Evolutionary conservation across 176 grass and related monocot species (phyloP).

Genomic region (Carex kokanica): DNA sequence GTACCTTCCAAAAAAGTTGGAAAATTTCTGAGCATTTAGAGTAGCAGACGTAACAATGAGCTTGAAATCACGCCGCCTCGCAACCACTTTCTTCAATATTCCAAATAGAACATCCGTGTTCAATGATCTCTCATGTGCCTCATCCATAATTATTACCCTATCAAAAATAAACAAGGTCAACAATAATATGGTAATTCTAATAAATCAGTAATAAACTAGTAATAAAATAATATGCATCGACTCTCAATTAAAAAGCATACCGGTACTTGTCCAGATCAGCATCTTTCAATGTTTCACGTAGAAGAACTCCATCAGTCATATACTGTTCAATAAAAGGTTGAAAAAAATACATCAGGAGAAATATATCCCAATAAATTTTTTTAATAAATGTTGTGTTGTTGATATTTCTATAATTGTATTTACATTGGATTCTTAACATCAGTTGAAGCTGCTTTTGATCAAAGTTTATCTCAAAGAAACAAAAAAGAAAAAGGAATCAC

Average conservation of each 20-base stretch:
- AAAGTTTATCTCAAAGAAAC: conserved; percentile 15
- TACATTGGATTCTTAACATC: conserved; percentile 6
- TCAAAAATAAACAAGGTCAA: conserved; percentile 30
- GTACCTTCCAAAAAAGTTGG: conserved; percentile 97
- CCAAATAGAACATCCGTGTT: conserved; percentile 49
- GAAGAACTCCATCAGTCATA: conserved; percentile 98
- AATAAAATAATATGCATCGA: neutral
- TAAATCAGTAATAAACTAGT: neutral
- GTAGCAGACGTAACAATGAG: conserved; percentile 67
- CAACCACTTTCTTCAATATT: conserved; percentile 48
- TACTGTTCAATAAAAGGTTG: conserved; percentile 50
- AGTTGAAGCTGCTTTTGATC: conserved; percentile 12
- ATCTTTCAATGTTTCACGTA: conserved; percentile 98
- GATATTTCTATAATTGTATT: neutral
- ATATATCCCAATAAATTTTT: conserved; percentile 1
- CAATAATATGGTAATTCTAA: conserved; percentile 18
- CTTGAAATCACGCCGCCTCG: conserved; percentile 44
- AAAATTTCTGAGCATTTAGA: conserved; percentile 94
- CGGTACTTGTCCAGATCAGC: conserved; percentile 93
- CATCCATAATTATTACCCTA: conserved; percentile 95
- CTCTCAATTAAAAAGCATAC: conserved; percentile 44
- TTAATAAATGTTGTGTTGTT: conserved; percentile 14
- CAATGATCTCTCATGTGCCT: conserved; percentile 86
- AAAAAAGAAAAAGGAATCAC: conserved; percentile 35
- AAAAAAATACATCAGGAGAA: conserved; percentile 15